These are phyloP conservation scores for Rhipidocladum racemiflorum DNA, from an alignment of 176 grass and related monocot species.

Conservation along the genomic window DNA sequence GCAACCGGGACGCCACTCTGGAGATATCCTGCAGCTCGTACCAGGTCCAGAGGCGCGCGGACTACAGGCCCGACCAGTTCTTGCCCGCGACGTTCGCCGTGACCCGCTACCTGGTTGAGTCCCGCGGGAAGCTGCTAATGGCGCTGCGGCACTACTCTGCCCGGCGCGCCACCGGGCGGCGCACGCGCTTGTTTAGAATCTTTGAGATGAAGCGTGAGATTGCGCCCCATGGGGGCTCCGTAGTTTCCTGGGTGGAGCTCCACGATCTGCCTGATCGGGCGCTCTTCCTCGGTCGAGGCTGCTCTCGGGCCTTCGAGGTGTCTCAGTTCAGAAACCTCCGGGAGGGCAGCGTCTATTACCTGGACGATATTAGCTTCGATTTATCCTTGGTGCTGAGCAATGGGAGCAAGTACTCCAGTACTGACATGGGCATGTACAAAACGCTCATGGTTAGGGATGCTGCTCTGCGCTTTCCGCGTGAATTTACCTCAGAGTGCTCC, in stretches of 20 bases:
- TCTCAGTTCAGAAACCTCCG: neutral
- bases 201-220: conserved; percentile 11
- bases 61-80: neutral
- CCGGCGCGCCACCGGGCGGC: neutral
- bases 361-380: conserved; percentile 18
- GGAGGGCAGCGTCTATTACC: conserved; percentile 19
- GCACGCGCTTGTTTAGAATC: conserved; percentile 1
- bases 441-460: neutral
- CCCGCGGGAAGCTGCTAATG: conserved; percentile 32
- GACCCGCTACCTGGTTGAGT: conserved; percentile 30
- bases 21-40: neutral
- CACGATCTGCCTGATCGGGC: neutral
- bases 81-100: neutral
- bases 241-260: conserved; percentile 19
- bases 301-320: conserved; percentile 19
- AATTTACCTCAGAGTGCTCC: conserved; percentile 3
- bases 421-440: neutral
- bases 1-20: neutral
- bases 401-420: neutral
- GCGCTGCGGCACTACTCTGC: neutral
- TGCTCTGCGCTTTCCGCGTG: neutral
- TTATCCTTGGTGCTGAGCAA: conserved; percentile 1
- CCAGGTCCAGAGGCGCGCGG: neutral
- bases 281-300: conserved; percentile 26
- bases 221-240: neutral